These are phyloP conservation scores for Torulaspora gathmanii DNA, from an alignment of 805 yeast genomes.

Conservation along the genomic window DNA sequence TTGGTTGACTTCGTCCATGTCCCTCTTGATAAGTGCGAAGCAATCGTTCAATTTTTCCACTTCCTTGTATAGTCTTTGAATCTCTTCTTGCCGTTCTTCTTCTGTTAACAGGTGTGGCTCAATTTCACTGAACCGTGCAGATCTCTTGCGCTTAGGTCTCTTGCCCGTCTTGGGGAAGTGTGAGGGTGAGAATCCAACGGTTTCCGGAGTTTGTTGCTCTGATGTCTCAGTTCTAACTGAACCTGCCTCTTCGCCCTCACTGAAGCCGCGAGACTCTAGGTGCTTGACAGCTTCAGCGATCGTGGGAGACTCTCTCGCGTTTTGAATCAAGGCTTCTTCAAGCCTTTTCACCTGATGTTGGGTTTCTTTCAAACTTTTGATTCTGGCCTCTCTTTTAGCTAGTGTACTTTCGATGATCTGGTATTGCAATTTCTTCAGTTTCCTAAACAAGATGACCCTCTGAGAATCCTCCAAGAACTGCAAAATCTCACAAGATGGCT, in stretches of 20 bases:
- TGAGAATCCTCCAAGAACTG: slow-evolving; percentile 35
- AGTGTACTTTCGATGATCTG: slow-evolving; percentile 40
- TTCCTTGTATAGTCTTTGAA: slow-evolving; percentile 36
- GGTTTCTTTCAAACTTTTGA: slow-evolving; percentile 34
- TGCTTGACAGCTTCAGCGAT: slow-evolving; percentile 14
- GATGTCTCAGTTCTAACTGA: background rate
- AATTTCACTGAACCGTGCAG: slow-evolving; percentile 16
- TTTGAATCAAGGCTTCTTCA: slow-evolving; percentile 35
- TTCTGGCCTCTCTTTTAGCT: slow-evolving; percentile 33
- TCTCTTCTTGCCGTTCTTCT: slow-evolving; percentile 38
- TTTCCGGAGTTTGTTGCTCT: background rate
- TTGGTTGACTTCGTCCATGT: slow-evolving; percentile 36
- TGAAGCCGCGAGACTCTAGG: slow-evolving; percentile 4
- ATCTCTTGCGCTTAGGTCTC: slow-evolving; percentile 3
- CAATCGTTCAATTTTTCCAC: slow-evolving; percentile 40
- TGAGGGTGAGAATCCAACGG: background rate
- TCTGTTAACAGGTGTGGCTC: slow-evolving; percentile 35
- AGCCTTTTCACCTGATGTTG: slow-evolving; percentile 32
- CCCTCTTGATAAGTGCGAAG: slow-evolving; percentile 35
- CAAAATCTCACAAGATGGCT: slow-evolving; percentile 37
- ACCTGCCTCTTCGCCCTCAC: background rate
- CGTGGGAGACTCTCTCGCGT: slow-evolving; percentile 37
- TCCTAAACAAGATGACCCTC: slow-evolving; percentile 54
- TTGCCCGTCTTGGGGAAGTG: background rate
- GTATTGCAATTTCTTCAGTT: slow-evolving; percentile 50